phyloP scores from a whole-genome alignment of 345 rosid species.

The Ceriops zippeliana region DNA sequence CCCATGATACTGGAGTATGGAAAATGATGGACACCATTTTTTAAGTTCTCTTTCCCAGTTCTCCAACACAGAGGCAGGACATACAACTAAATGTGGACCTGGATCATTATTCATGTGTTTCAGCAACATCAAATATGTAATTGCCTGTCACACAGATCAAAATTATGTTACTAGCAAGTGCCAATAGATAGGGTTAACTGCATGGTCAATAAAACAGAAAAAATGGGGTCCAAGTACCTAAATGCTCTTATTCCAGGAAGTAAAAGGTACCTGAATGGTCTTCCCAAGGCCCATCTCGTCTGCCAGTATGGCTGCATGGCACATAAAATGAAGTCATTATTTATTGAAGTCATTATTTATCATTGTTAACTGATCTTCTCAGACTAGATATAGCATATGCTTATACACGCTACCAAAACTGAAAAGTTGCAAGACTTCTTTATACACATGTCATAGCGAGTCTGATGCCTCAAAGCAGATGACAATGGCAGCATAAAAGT shows the following conservation, averaged over 20 bases:
- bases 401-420: too few species aligned
- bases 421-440: not conserved
- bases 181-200: not conserved
- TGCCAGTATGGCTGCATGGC: conserved; percentile 81
- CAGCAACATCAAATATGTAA: conserved; percentile 75
- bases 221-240: conserved; percentile 47
- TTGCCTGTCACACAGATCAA: conserved; percentile 52
- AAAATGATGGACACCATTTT: conserved; percentile 97
- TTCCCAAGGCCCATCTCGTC: conserved; percentile 99
- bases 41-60: conserved; percentile 98
- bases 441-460: not conserved
- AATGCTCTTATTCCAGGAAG: conserved; percentile 51
- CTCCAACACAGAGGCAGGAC: conserved; percentile 96
- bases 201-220: not conserved
- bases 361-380: conserved; percentile 2
- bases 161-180: conserved; percentile 6
- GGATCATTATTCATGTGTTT: conserved; percentile 75
- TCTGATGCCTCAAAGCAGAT: not conserved
- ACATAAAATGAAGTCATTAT: conserved; percentile 26
- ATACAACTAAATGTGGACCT: conserved; percentile 94
- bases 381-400: not conserved
- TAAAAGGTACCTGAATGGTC: conserved; percentile 76
- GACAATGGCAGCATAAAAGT: conserved; percentile 3
- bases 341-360: conserved; percentile 17
- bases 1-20: conserved; percentile 86